Evolutionary conservation across 495 filamentous ascomycete genomes (phyloP), one percentile per base, ranked within the genome.

Genomic region (Bombardia bombarda): DNA sequence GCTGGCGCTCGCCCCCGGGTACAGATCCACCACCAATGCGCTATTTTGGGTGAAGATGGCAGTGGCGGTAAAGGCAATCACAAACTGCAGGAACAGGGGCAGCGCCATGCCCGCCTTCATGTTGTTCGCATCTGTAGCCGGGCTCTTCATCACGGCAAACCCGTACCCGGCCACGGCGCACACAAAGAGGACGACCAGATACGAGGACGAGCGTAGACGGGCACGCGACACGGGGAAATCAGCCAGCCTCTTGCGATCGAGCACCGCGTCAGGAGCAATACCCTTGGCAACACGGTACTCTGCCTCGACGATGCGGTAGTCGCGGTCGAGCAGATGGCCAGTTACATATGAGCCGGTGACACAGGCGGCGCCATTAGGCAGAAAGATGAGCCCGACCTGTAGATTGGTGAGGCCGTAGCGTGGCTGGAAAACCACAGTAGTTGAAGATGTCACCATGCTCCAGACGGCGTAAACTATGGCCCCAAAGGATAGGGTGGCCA

Each of bases 141-240:
- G 57, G 62, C 72, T 74, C 12, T 36, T 44, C 12, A 64, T 47
- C 14, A 79, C 35, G 5, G 66, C 53, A 70, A 74, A 82, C 4
- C 75, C 77, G 41, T 78, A 80, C 0, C 62, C 60, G 28, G 69
- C 52, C 2, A 75, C 57, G 1, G 58, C 47, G 12, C 50, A 37
- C 2, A 63, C 50, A 20, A 61, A 65, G 3, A 72, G 26, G 2
- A 57, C 35, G 25, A 69, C 47, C 3, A 70, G 26, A 3, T 43
- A 52, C 46, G 40, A 45, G 3, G 49, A 40, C 1, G 55, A 58
- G 2, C 55, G 49, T 20, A 83, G 57, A 6, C 82, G 67, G 2
- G 81, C 79, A 26, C 68, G 61, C 46, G 82, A 78, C 34, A 86
- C 75, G 3, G 81, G 82, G 40, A 84, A 84, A 17, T 71, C 54